These are phyloP conservation scores for Hydrangea macrophylla DNA, from an alignment of 148 eudicot genomes.

Conservation along the genomic window DNA sequence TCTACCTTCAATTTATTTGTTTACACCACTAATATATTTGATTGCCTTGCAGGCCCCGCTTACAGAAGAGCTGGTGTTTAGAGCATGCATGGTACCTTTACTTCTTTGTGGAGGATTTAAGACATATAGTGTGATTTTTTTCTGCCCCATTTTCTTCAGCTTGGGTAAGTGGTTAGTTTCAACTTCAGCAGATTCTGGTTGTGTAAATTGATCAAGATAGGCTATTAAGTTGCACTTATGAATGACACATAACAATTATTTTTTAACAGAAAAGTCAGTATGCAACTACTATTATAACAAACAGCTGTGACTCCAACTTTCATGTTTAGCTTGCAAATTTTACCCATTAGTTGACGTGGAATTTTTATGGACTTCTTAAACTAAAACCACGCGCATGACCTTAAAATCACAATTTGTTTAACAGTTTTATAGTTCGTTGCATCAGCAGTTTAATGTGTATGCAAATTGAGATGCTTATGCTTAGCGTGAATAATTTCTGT, in stretches of 20 bases:
- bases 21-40: too few relatives aligned
- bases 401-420: too few relatives aligned
- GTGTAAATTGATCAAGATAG: not conserved
- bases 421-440: too few relatives aligned
- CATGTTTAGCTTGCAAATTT: not conserved
- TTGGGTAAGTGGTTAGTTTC: slow-evolving; percentile 55
- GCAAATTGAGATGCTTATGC: too few relatives aligned
- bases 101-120: slow-evolving; percentile 89
- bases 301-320: not conserved
- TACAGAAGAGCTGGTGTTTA: slow-evolving; percentile 92
- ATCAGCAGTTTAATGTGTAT: too few relatives aligned
- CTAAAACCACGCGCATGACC: too few relatives aligned
- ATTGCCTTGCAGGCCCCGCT: slow-evolving; percentile 98
- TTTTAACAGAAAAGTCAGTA: not conserved
- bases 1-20: too few relatives aligned
- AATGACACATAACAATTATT: not conserved
- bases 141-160: slow-evolving; percentile 90
- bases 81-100: slow-evolving; percentile 97
- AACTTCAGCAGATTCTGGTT: not conserved
- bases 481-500: too few relatives aligned
- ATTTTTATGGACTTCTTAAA: too few relatives aligned
- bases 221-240: not conserved
- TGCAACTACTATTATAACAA: not conserved
- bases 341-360: not conserved
- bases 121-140: slow-evolving; percentile 52